Evolutionary conservation across 2,329 filamentous ascomycete genomes (phyloP).

Genomic region (Pseudogymnoascus sp.): DNA sequence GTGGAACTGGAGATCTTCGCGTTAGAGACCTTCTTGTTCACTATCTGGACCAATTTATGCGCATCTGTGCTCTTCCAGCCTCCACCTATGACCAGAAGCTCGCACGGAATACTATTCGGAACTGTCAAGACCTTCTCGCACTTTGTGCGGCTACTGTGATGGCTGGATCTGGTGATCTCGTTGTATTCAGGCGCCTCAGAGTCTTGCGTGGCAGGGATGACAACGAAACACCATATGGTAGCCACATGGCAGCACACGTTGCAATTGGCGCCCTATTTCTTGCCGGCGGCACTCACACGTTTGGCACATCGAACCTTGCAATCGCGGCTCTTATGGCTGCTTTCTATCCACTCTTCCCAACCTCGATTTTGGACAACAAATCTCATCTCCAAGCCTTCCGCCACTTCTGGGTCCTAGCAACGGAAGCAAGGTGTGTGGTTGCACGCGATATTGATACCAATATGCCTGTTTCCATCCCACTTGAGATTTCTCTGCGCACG

Average conservation of each 20-base stretch:
- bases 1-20: slow-evolving; percentile 58
- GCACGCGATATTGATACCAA: slow-evolving; percentile 79
- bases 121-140: slow-evolving; percentile 83
- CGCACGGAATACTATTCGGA: slow-evolving; percentile 71
- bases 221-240: slow-evolving; percentile 79
- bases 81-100: slow-evolving; percentile 70
- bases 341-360: slow-evolving; percentile 91
- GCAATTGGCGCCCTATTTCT: slow-evolving; percentile 87
- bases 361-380: slow-evolving; percentile 82
- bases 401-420: slow-evolving; percentile 93
- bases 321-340: slow-evolving; percentile 79
- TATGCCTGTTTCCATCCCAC: slow-evolving; percentile 65
- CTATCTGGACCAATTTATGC: slow-evolving; percentile 80
- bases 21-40: slow-evolving; percentile 76
- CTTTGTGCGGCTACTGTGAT: slow-evolving; percentile 81
- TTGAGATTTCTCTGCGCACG: slow-evolving; percentile 44
- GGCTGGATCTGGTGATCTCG: slow-evolving; percentile 88
- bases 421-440: slow-evolving; percentile 81
- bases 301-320: slow-evolving; percentile 80
- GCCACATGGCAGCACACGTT: slow-evolving; percentile 85
- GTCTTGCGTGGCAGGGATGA: slow-evolving; percentile 83
- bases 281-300: slow-evolving; percentile 84
- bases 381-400: slow-evolving; percentile 93
- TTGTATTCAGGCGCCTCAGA: slow-evolving; percentile 75
- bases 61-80: slow-evolving; percentile 55